Evolutionary conservation across 2,329 filamentous ascomycete genomes (phyloP).

Genomic region (Rhexocercosporidium sp.): DNA sequence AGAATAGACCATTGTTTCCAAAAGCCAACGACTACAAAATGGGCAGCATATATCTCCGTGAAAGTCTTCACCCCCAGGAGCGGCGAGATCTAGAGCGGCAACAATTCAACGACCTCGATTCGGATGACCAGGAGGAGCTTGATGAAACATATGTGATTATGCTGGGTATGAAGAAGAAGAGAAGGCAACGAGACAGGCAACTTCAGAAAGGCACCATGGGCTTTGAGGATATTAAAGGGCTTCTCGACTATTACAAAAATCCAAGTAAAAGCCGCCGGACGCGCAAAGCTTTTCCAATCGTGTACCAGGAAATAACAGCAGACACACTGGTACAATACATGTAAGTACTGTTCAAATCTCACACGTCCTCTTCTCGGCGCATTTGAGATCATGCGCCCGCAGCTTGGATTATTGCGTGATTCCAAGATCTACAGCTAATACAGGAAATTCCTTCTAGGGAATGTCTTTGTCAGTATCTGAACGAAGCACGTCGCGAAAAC

Average conservation of each 20-base stretch:
- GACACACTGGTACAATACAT: neutral
- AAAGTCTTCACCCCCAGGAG: neutral
- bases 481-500: neutral
- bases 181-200: neutral
- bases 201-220: neutral
- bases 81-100: neutral
- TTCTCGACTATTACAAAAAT: neutral
- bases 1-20: neutral
- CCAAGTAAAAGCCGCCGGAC: neutral
- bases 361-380: too few species aligned
- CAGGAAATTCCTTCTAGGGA: neutral
- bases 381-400: neutral
- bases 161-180: neutral
- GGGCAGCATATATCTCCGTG: neutral
- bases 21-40: neutral
- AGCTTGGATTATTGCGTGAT: too few species aligned
- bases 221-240: neutral
- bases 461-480: neutral
- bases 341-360: too few species aligned
- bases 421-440: neutral
- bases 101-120: conserved; percentile 7
- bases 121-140: neutral
- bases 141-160: neutral
- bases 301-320: neutral
- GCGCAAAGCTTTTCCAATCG: neutral